phyloP scores from a whole-genome alignment of 2,329 filamentous ascomycete genomes.

The Piedraia hortae region DNA sequence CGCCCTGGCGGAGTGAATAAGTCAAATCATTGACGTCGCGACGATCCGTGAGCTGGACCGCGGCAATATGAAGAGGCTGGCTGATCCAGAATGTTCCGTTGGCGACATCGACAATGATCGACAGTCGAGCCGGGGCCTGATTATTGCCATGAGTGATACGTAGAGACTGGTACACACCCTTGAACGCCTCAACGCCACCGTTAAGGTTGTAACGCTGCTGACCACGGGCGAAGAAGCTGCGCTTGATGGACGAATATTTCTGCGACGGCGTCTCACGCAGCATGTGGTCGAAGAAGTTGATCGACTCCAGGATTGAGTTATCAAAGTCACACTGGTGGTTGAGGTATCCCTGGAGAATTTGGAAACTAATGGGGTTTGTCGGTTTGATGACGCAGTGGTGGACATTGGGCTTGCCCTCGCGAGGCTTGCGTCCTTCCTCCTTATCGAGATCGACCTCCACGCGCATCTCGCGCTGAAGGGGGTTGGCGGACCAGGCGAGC shows the following conservation, averaged over 20 bases:
- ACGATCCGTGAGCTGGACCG: constrained; percentile 9
- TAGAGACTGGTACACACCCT: constrained; percentile 71
- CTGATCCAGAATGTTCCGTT: constrained; percentile 67
- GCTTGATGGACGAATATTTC: constrained; percentile 42
- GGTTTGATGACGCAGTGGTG: constrained; percentile 31
- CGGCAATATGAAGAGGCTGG: constrained; percentile 13
- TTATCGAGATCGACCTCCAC: constrained; percentile 45
- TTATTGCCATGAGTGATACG: constrained; percentile 34
- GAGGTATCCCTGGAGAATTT: constrained; percentile 38
- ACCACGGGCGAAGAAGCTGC: constrained; percentile 47
- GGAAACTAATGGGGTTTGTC: constrained; percentile 41
- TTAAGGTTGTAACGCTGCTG: constrained; percentile 27
- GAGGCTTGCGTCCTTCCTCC: constrained; percentile 23
- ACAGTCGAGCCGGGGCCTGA: constrained; percentile 28
- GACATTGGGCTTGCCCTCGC: constrained; percentile 14
- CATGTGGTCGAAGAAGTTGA: constrained; percentile 79
- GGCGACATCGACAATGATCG: constrained; percentile 71
- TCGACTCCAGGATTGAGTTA: constrained; percentile 42
- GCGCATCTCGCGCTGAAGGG: constrained; percentile 10
- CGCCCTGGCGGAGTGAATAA: constrained; percentile 3
- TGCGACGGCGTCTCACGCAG: constrained; percentile 53
- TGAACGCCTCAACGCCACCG: constrained; percentile 46
- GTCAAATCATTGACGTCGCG: constrained; percentile 9
- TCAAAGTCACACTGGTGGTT: constrained; percentile 31
- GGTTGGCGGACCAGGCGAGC: constrained; percentile 45